These are phyloP conservation scores for Colletotrichum euphorbiae DNA, from an alignment of 2,329 filamentous ascomycete species.

Conservation along the genomic window DNA sequence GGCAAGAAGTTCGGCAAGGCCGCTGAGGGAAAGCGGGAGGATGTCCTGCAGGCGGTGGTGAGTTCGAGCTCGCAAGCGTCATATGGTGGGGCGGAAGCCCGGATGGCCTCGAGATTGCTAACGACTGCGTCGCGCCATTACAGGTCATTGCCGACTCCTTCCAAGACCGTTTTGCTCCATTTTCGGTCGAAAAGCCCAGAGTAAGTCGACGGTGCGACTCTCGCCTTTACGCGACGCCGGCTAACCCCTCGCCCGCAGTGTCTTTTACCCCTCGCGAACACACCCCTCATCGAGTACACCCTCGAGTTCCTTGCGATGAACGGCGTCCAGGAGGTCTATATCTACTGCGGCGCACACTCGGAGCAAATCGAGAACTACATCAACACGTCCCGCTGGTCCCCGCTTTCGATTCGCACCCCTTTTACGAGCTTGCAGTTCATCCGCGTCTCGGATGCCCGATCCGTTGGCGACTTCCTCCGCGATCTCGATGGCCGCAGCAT, in stretches of 20 bases:
- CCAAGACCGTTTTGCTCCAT: constrained; percentile 89
- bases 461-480: constrained; percentile 92
- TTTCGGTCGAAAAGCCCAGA: constrained; percentile 88
- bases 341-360: constrained; percentile 90
- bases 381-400: constrained; percentile 79
- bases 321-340: constrained; percentile 91
- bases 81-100: constrained; percentile 45
- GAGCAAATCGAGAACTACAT: constrained; percentile 91
- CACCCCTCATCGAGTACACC: constrained; percentile 95
- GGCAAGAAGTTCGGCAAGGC: constrained; percentile 65
- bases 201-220: constrained; percentile 61
- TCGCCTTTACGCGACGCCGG: constrained; percentile 38
- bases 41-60: constrained; percentile 69
- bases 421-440: constrained; percentile 88
- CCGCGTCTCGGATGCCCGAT: constrained; percentile 83
- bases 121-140: constrained; percentile 18
- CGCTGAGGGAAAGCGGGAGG: constrained; percentile 67
- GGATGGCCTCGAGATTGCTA: constrained; percentile 26
- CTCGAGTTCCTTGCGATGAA: constrained; percentile 96
- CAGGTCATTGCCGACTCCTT: constrained; percentile 94
- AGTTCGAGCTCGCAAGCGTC: constrained; percentile 44
- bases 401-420: constrained; percentile 65
- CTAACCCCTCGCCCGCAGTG: constrained; percentile 67
- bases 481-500: constrained; percentile 89
- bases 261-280: constrained; percentile 92